Conservation (phyloP, 2,329 filamentous ascomycete genomes). For the Curvularia hawaiiensis region DNA sequence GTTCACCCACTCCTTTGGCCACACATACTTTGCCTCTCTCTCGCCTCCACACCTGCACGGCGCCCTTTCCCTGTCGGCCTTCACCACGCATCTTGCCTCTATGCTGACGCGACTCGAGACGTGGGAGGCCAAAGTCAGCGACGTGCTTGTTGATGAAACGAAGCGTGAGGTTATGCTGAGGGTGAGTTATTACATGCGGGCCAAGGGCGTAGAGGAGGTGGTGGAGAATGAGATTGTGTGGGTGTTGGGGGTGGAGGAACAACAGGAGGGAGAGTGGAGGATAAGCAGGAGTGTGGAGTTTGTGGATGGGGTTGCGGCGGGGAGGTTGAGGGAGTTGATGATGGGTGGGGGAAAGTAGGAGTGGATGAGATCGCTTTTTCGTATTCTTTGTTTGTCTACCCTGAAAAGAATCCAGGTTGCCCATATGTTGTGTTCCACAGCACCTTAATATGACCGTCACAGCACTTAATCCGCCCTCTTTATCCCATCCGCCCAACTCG, state of each 20-base stretch:
- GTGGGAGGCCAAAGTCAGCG: conserved; percentile 28
- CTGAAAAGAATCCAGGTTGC: too few species aligned
- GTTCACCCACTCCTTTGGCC: conserved; percentile 38
- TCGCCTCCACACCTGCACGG: conserved; percentile 26
- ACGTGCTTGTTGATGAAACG: conserved; percentile 35
- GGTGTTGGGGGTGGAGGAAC: conserved; percentile 34
- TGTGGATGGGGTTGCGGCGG: conserved; percentile 36
- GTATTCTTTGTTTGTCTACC: too few species aligned
- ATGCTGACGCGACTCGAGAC: conserved; percentile 31
- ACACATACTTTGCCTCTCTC: conserved; percentile 33
- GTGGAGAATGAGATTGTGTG: conserved; percentile 44
- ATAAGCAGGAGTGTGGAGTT: conserved; percentile 36
- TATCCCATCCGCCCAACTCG: conserved; percentile 55
- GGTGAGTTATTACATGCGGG: conserved; percentile 34
- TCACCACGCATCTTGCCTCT: conserved; percentile 24
- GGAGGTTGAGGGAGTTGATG: conserved; percentile 27
- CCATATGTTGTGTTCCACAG: too few species aligned
- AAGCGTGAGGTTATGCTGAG: conserved; percentile 28
- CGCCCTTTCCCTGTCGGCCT: conserved; percentile 21
- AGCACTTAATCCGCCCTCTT: conserved; percentile 11
- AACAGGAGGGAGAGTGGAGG: neutral
- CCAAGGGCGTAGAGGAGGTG: conserved; percentile 13
- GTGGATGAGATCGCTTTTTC: too few species aligned
- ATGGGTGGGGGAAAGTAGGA: neutral
- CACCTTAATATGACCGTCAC: too few species aligned